Evolutionary conservation across 106 monocot species (phyloP), one percentile per base, ranked within the genome.

Genomic region (Allium cepa): DNA sequence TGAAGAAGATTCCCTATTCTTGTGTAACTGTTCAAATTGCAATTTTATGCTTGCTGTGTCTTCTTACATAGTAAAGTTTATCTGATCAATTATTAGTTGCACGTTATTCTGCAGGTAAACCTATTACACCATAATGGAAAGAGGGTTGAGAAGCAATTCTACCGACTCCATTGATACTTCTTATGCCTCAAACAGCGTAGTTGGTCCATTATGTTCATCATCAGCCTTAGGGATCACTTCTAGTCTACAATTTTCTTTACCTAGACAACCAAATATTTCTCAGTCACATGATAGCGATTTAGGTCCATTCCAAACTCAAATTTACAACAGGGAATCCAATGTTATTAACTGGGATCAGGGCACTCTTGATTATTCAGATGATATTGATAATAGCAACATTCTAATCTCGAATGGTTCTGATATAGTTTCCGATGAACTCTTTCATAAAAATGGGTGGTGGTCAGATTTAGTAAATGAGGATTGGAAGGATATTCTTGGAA

Each of bases 181-280:
- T 70, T 72, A 84, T 48, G 67, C 74, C 68, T 79, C 84, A 48
- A 84, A 73, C 57, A 79, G 50, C 71, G 79, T 67, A n/a, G 66
- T 80, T 52, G 84, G 80, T 53, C 76, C 82, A 57, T 76, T 80
- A 57, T 69, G 64, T 63, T 80, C 82, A 60, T 74, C 84, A 60
- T 76, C 84, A 59, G 74, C 62, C 52, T 73, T 80, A 11, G 89
- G 73, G 17, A 70, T 84, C 16, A 68, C 81, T 52, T 77, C 90
- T 65, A 74, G 76, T 80, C 72, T 79, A 15, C 79, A 82, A 62
- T 80, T 67, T 70, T 80, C 84, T 56, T 84, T 81, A 10, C 72
- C 18, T 46, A 75, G 67, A 58, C 47, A 59, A 55, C 53, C 66
- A 16, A 67, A 61, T 68, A 51, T 70, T 61, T 47, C 71, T 71